Evolutionary conservation across 228 moss, liverwort and hornwort species (phyloP), one percentile per base, ranked within the genome.

Genomic region (Sphagnum magellanicum): DNA sequence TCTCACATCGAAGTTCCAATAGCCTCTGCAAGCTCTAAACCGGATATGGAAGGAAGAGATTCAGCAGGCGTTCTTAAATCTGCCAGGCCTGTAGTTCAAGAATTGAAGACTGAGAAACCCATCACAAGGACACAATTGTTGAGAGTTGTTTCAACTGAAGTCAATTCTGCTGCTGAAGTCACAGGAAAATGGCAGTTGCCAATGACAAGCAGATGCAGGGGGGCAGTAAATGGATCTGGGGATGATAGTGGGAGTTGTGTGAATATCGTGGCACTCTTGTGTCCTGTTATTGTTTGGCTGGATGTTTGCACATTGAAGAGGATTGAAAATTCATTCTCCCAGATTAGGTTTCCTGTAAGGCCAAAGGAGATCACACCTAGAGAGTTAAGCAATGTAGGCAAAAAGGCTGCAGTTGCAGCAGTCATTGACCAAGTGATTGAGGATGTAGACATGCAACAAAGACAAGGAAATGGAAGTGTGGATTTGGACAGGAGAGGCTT

Each of bases 291-390:
- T 47, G 11, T 85, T 16, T 98, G 91, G 91, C 75, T 98, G 50
- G 93, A 92, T 81, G 72, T 89, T 72, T 83, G 72, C 62, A 88
- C 84, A n/a, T 65, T 92, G 71, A 87, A 90, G 69, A 87, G 87
- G 73, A 80, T 90, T 67, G 77, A 76, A 61, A 59, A 64, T 59
- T 64, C 91, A 59, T 53, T 91, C 51, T 65, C 74, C 52, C 70
- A 80, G 68, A 71, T 80, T 48, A 71, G 68, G 67, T 6, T 67
- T 71, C 66, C 78, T 67, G 8, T 51, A 17, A 51, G 51, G 50
- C 65, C 16, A 65, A 48, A 65, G 65, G 65, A 48, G 12, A 55
- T 12, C 12, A 55, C 12, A 12, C 8, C 55, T 12, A 8, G 8
- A 55, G 9, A 55, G 8, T 12, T 12, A 55, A 55, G 9, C 8